Evolutionary conservation across 305 asterid genomes (phyloP).

Genomic region (Rubia balearica): DNA sequence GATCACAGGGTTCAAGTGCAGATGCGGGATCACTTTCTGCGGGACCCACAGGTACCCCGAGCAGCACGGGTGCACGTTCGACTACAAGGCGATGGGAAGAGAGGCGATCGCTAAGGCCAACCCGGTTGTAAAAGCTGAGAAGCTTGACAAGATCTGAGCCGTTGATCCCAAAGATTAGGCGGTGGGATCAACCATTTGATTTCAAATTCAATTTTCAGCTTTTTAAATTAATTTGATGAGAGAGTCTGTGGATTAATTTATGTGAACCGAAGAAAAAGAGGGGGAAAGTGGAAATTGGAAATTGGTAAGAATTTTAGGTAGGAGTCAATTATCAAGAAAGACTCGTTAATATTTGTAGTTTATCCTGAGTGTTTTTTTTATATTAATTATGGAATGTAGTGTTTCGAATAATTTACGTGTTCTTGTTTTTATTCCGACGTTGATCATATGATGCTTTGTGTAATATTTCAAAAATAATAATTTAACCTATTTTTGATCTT

Average conservation of each 20-base stretch:
- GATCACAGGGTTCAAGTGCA: constrained; percentile 43
- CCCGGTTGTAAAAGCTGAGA: constrained; percentile 41
- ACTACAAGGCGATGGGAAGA: constrained; percentile 40
- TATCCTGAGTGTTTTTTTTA: neutral
- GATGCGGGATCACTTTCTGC: constrained; percentile 45
- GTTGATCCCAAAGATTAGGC: neutral
- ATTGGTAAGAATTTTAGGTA: neutral
- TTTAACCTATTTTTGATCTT: no score
- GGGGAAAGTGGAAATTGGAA: neutral
- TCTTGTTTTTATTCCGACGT: no score
- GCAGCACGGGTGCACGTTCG: constrained; percentile 43
- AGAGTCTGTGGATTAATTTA: neutral
- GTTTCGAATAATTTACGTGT: no score
- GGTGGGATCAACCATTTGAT: constrained; percentile 12
- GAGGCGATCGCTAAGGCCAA: constrained; percentile 46
- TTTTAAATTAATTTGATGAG: neutral
- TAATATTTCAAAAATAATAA: no score
- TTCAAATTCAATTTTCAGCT: neutral
- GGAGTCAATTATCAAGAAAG: neutral
- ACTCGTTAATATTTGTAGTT: neutral
- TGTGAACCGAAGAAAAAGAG: neutral
- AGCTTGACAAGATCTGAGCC: constrained; percentile 45
- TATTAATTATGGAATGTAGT: neutral
- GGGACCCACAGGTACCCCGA: constrained; percentile 56
- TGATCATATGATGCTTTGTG: no score